Percentiles rank a stretch among this genome's conserved stretches.
phyloP scores from a whole-genome alignment of 345 rosid species.

The Gossypium australe region DNA sequence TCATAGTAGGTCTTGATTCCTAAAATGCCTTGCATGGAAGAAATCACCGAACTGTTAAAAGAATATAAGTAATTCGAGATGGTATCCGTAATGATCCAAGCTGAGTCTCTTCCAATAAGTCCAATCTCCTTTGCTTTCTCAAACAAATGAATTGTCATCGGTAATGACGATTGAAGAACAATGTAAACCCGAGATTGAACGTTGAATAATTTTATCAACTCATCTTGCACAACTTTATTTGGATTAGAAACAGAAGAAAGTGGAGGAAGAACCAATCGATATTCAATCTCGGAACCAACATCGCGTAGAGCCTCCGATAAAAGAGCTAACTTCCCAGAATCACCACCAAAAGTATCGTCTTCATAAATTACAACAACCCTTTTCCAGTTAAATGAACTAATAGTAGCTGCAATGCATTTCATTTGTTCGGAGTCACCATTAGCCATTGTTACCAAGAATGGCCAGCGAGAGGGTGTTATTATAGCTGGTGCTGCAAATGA shows the following conservation, averaged over 20 bases:
- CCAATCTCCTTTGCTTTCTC: constrained; percentile 34
- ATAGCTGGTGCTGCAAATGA: constrained; percentile 31
- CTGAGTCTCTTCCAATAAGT: constrained; percentile 33
- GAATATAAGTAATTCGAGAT: constrained; percentile 31
- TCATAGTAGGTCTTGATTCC: constrained; percentile 34
- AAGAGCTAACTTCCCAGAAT: constrained; percentile 24
- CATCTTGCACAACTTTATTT: constrained; percentile 17
- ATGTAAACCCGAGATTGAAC: constrained; percentile 37
- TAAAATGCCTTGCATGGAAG: constrained; percentile 42
- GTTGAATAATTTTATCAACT: constrained; percentile 14
- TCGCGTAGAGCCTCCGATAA: constrained; percentile 27
- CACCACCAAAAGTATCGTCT: constrained; percentile 28
- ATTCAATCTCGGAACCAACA: constrained; percentile 32
- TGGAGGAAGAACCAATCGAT: constrained; percentile 35
- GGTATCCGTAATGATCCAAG: constrained; percentile 37
- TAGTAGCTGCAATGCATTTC: constrained; percentile 36
- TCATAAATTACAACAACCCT: constrained; percentile 35
- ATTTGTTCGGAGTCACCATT: constrained; percentile 23
- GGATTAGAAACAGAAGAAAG: constrained; percentile 25
- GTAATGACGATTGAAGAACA: constrained; percentile 37
- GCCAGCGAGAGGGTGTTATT: constrained; percentile 27
- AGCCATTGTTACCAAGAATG: constrained; percentile 35
- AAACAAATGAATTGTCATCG: constrained; percentile 31
- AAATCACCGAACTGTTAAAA: constrained; percentile 28
- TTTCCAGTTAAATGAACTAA: constrained; percentile 30